Base-by-base conservation (phyloP, 164 flowering plant genomes). In the Buxus sempervirens region DNA sequence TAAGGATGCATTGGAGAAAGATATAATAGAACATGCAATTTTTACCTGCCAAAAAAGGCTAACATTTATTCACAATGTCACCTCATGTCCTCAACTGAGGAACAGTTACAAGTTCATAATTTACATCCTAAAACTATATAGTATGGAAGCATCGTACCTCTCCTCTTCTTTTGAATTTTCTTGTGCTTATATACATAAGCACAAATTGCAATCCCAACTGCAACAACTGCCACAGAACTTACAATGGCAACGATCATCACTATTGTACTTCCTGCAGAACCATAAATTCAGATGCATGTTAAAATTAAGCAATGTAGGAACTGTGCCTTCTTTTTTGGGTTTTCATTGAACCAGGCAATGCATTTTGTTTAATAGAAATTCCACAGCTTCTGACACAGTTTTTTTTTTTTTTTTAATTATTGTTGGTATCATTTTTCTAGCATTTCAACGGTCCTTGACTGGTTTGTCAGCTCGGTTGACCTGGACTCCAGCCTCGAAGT, bases 141-240 rank as follows among this genome's bases (percentile, higher is more conserved):
- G 7, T 32, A 32, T 32, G 38, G 38, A 3, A 32, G 38, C 38
- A 32, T 3, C 7, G 38, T 32, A 93, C 98, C 96, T 86, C 77
- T 79, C 78, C 98, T 78, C 76, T 84, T 93, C 84, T 81, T 82
- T 64, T 87, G 73, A 61, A 93, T 81, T 53, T 28, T 76, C 74
- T 77, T 84, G 48, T 63, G 80, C 79, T 86, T 91, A 86, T 87
- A 80, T 27, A 89, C 68, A 69, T 84, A 80, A 71, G 62, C 23
- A 59, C 87, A 93, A 60, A 88, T 82, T 18, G 73, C 59, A 21
- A 69, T 36, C 64, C 77, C 97, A 27, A 83, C 70, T 24, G 65
- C 75, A 60, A 84, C 23, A 63, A 89, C 85, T 26, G 82, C 76
- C 13, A 78, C 70, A 23, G 90, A 80, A 70, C 96, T 85, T n/a